Evolutionary conservation across 208 protist species (phyloP), one percentile per base, ranked within the genome.

Genomic region (Lotmaria passim): DNA sequence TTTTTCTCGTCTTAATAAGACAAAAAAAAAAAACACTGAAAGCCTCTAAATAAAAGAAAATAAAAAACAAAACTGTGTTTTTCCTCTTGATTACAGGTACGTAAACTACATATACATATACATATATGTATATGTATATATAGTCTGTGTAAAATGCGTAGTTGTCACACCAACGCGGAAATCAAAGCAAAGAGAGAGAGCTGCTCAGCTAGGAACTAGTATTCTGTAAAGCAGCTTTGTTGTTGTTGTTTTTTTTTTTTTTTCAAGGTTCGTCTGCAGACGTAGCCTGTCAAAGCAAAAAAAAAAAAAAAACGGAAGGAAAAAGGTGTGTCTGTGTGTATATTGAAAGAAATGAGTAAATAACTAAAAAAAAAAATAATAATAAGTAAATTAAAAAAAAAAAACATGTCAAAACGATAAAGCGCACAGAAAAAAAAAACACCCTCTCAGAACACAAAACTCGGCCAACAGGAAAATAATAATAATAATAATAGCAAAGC

Each of bases 401-500:
- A n/a, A n/a, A n/a, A n/a, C n/a, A n/a, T n/a, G n/a, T n/a, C n/a
- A n/a, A n/a, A n/a, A n/a, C n/a, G n/a, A n/a, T n/a, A n/a, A n/a
- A n/a, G n/a, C n/a, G n/a, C n/a, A 50, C 11, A 50, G 24, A 15
- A 50, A 55, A 55, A 52, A 17, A 55, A 39, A 12, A 55, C 31
- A 7, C 1, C n/a, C n/a, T n/a, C n/a, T n/a, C 7, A 8, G 5
- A 52, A 52, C 10, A 55, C 11, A 36, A 11, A 36, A 14, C 21
- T 65, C 17, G 23, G 19, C 10, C 47, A 65, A 12, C 43, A 66
- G 8, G 5, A 36, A 17, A 51, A n/a, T 30, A 52, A 65, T 7
- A 33, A 4, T 31, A 15, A 7, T 26, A 23, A 19, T 15, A 69
- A 59, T 34, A 69, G 28, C 15, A 69, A 44, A 60, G 51, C 26